phyloP scores from a whole-genome alignment of 805 yeast genomes.

The Barnettozyma pratensis region DNA sequence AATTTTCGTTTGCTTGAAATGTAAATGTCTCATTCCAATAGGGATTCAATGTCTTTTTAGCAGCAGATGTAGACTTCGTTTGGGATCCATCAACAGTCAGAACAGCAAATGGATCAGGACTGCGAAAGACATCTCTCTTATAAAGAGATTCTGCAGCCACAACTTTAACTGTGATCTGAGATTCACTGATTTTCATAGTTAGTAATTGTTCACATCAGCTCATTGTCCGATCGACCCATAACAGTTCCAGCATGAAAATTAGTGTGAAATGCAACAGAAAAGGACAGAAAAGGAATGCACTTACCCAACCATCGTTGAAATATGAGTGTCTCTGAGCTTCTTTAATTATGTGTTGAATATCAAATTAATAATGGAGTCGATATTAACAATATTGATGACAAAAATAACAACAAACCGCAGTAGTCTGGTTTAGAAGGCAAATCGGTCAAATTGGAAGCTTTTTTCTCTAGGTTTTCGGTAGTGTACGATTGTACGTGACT shows the following conservation, averaged over 20 bases:
- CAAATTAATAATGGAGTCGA: too few species aligned
- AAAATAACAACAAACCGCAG: not conserved
- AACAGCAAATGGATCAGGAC: conserved; percentile 98
- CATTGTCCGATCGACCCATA: not conserved
- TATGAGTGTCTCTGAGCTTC: too few species aligned
- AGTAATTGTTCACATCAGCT: not conserved
- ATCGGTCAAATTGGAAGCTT: not conserved
- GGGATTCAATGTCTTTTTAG: conserved; percentile 90
- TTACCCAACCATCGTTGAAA: conserved; percentile 2
- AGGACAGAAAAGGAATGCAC: not conserved
- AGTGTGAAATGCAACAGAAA: too few species aligned
- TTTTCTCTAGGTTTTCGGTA: not conserved
- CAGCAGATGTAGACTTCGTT: conserved; percentile 90
- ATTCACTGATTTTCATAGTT: conserved; percentile 8
- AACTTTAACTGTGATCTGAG: conserved; percentile 47
- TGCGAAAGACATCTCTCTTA: conserved; percentile 90
- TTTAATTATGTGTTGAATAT: too few species aligned
- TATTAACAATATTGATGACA: not conserved
- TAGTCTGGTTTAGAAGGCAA: not conserved
- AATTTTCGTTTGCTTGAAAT: conserved; percentile 71
- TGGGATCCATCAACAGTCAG: conserved; percentile 96
- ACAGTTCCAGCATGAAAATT: not conserved
- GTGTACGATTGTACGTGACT: too few species aligned
- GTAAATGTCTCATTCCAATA: conserved; percentile 95
- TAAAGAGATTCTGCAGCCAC: conserved; percentile 95